Evolutionary conservation across 2,329 filamentous ascomycete species (phyloP), one percentile per base, ranked within the genome.

Genomic region (Fusarium luffae): DNA sequence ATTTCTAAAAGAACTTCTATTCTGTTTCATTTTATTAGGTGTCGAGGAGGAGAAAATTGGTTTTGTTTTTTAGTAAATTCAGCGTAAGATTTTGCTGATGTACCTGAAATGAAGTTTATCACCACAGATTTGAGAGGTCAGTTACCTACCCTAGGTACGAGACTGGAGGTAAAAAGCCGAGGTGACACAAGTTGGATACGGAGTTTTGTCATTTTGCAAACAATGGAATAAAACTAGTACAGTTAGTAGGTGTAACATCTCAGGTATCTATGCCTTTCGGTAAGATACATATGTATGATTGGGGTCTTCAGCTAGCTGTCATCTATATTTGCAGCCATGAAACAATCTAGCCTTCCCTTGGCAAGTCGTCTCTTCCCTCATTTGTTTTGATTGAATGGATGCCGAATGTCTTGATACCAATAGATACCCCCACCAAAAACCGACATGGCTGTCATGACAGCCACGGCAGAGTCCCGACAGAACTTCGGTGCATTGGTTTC

Each of bases 361-460:
- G 21, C 46, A 21, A 42, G 41, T 47, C 46, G 34, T 41, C 43
- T 47, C 48, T 59, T 34, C 43, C 21, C 21, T 55, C 32, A 55
- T 68, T 54, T 48, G 46, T 65, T 47, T 49, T 46, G 46, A 54
- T 50, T 27, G 16, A 69, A 41, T 50, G 30, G 27, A 54, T 44
- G 40, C 40, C 30, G 46, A 54, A 62, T 59, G 56, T 68, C 54
- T 63, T 63, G 16, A 52, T 56, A 61, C 34, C 34, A 10, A 12
- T 12, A 7, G 34, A 37, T 37, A 37, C 72, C 64, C 67, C 67
- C 69, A 60, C 70, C 56, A 63, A 56, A 27, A 42, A 37, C 51
- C 32, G 19, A 32, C 46, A 51, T 69, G 56, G 61, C 32, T 68
- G 47, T 69, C 69, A 66, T 69, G 54, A 69, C 59, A 56, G 56